Base-by-base conservation (phyloP, 805 yeast species). In the Saccharomyces mikatae region DNA sequence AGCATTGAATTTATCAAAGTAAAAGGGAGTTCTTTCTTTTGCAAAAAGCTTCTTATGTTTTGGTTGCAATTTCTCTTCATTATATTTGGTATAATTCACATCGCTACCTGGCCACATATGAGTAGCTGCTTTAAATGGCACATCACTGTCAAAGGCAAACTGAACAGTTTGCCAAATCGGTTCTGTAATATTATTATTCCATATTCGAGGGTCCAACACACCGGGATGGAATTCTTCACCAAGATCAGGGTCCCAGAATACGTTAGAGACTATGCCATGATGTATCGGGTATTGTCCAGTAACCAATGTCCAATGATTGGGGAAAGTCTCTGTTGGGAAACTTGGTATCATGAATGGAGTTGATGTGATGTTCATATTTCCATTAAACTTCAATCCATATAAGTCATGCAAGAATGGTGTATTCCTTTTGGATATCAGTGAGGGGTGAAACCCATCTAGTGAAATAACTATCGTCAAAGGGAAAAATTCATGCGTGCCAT, bases 61-160 rank as follows among this genome's bases (percentile, higher is more conserved):
- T 11, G 50, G 29, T 26, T 21, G 24, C 14, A 41, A 10, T 22
- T 28, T 29, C 14, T 30, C 44, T 30, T 30, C 36, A 21, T 36
- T 41, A 10, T 41, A 17, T 11, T 28, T 27, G 13, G 58, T 57
- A 51, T 52, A 58, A 27, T 78, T 77, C 6, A 83, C 95, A 61
- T 89, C 96, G 55, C 90, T 82, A 1, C 97, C 97, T 0, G 97
- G 97, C 96, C 96, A 91, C 96, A 89, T 90, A 69, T 90, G 96
- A n/a, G 89, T 85, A 26, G 64, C 62, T 1, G 55, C 60, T 29
- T 56, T 59, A 47, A 60, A 59, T 17, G 59, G 52, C 24, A 51
- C 46, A 11, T 44, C 26, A 32, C 51, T 49, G 26, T 85, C 77
- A 5, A 83, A 84, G 56, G 86, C 86, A 21, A 68, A 67, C 29